Percentiles rank a stretch among this genome's conserved stretches.
phyloP scores from a whole-genome alignment of 108 stramenopile species.

The Pseudonitzschia pungens region DNA sequence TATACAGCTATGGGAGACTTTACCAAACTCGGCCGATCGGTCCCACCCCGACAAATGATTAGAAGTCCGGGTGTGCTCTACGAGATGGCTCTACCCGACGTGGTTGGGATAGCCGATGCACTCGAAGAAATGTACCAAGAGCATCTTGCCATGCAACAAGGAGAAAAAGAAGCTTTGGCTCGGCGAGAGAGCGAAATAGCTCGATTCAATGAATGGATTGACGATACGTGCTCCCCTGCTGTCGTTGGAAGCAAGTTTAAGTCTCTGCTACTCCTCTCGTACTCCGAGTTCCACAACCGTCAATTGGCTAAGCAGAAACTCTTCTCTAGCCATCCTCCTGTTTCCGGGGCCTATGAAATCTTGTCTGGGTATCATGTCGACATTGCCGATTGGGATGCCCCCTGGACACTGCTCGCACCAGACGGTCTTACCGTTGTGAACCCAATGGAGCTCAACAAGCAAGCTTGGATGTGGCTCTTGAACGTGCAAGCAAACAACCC shows the following conservation, averaged over 20 bases:
- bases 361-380: slow-evolving; percentile 13
- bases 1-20: slow-evolving; percentile 30
- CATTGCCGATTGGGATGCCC: slow-evolving; percentile 27
- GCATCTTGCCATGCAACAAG: slow-evolving; percentile 4
- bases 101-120: slow-evolving; percentile 24
- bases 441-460: background rate
- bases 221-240: background rate
- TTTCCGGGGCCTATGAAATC: background rate
- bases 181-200: background rate
- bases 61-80: background rate
- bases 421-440: slow-evolving; percentile 10
- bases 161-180: background rate
- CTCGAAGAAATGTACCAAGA: slow-evolving; percentile 16
- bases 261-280: background rate
- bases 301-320: background rate
- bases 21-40: slow-evolving; percentile 18
- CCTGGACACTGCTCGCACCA: slow-evolving; percentile 31
- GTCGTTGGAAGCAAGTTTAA: background rate
- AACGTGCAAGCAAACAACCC: background rate
- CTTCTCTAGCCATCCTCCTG: background rate
- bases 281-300: background rate
- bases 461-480: background rate
- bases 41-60: slow-evolving; percentile 19
- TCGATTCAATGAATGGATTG: slow-evolving; percentile 11
- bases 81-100: slow-evolving; percentile 26